Conservation (phyloP, 495 filamentous ascomycete genomes). For the Entonaema liquescens region DNA sequence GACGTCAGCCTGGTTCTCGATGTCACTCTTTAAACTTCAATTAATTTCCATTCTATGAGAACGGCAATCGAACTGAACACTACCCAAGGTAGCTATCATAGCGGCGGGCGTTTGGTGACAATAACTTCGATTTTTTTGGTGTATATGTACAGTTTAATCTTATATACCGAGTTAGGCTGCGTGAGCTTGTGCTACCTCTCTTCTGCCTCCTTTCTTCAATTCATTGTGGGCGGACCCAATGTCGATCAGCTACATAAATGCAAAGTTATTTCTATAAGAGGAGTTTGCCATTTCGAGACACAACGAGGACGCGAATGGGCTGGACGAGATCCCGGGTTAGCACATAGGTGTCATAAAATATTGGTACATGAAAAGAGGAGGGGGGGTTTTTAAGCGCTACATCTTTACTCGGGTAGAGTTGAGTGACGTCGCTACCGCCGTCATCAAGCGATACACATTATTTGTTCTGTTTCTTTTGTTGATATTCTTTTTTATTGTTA, state of each 20-base stretch:
- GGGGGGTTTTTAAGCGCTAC: neutral
- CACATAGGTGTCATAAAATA: conserved; percentile 25
- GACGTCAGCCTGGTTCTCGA: conserved; percentile 98
- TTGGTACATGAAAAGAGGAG: conserved; percentile 20
- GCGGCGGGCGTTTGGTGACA: conserved; percentile 61
- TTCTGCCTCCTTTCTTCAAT: conserved; percentile 20
- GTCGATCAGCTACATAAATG: conserved; percentile 15
- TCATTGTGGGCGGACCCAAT: conserved; percentile 26
- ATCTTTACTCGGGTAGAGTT: conserved; percentile 24
- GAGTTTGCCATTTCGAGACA: conserved; percentile 18
- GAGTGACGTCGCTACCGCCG: conserved; percentile 10
- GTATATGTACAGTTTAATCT: conserved; percentile 54
- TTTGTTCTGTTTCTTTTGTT: conserved; percentile 36
- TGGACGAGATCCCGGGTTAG: conserved; percentile 6
- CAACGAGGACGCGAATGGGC: conserved; percentile 13
- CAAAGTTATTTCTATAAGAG: conserved; percentile 7
- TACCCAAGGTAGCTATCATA: conserved; percentile 53
- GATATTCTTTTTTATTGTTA: conserved; percentile 21
- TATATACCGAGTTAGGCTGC: conserved; percentile 46
- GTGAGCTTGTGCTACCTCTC: conserved; percentile 26
- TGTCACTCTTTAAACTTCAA: conserved; percentile 76
- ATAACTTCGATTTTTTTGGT: conserved; percentile 47
- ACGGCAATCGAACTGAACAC: conserved; percentile 39
- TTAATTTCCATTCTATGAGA: conserved; percentile 47
- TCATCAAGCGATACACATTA: conserved; percentile 28